Percentiles rank a stretch among this genome's conserved stretches.
Evolutionary conservation across 352 stramenopile genomes (phyloP).

Genomic region (Achlya hypogyna): DNA sequence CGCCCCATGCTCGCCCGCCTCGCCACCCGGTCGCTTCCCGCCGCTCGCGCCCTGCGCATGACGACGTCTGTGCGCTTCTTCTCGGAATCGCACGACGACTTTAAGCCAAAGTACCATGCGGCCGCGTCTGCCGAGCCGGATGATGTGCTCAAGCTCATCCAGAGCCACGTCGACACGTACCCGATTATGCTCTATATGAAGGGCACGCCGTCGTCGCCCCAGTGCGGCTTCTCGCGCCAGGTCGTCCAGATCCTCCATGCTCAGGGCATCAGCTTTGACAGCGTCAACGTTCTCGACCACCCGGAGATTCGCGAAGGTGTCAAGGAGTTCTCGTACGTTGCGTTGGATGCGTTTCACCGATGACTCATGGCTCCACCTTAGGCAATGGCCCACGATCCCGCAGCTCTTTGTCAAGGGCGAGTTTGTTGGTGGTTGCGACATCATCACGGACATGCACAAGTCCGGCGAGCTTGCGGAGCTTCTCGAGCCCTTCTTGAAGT

Average conservation of each 20-base stretch:
- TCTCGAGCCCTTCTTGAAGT: constrained; percentile 77
- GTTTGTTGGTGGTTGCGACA: constrained; percentile 99
- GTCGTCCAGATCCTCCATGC: constrained; percentile 93
- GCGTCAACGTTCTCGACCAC: constrained; percentile 98
- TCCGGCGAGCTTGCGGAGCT: constrained; percentile 87
- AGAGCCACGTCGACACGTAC: constrained; percentile 86
- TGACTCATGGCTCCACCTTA: constrained; percentile 24
- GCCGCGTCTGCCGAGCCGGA: constrained; percentile 79
- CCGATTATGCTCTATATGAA: constrained; percentile 99
- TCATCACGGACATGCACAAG: constrained; percentile 93
- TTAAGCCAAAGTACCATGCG: constrained; percentile 79
- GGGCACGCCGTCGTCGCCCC: constrained; percentile 92
- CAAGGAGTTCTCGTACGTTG: constrained; percentile 95
- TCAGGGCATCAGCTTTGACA: constrained; percentile 92
- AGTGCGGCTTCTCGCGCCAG: constrained; percentile 97
- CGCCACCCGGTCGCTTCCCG: not conserved
- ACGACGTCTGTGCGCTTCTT: constrained; percentile 16
- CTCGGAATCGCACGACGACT: constrained; percentile 78
- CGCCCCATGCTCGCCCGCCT: constrained; percentile 11
- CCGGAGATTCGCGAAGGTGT: constrained; percentile 96
- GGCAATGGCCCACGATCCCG: constrained; percentile 94
- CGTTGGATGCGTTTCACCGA: not conserved
- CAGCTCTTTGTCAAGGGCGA: constrained; percentile 99
- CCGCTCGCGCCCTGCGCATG: not conserved
- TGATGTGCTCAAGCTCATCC: constrained; percentile 85